These are phyloP conservation scores for Agaricus subrufescens DNA, from an alignment of 768 basidiomycete species.

Conservation along the genomic window DNA sequence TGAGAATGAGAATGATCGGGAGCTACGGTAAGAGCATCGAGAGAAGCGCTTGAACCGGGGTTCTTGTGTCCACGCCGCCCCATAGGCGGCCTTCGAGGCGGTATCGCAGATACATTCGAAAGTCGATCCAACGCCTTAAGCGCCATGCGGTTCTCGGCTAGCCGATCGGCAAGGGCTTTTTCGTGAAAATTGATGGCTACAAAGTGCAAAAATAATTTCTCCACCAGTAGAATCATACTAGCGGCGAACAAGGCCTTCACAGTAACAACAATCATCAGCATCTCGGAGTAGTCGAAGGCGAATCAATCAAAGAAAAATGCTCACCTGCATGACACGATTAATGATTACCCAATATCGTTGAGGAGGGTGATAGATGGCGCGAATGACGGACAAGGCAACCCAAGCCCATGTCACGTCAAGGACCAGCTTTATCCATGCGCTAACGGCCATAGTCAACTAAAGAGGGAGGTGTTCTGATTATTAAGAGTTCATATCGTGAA, in stretches of 20 bases:
- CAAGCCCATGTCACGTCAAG: conserved; percentile 69
- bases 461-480: neutral
- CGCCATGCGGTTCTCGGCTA: conserved; percentile 65
- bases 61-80: conserved; percentile 43
- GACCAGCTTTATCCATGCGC: conserved; percentile 65
- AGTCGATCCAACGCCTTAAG: conserved; percentile 67
- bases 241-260: conserved; percentile 39
- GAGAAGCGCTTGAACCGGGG: conserved; percentile 30
- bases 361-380: conserved; percentile 51
- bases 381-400: conserved; percentile 66
- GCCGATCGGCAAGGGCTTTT: conserved; percentile 68
- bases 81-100: conserved; percentile 33
- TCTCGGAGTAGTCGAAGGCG: neutral
- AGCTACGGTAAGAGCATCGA: conserved; percentile 24
- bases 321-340: conserved; percentile 69
- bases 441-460: conserved; percentile 64
- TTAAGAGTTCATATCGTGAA: neutral
- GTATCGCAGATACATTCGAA: conserved; percentile 56
- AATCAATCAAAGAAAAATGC: conserved; percentile 2
- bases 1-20: conserved; percentile 1
- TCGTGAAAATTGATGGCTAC: conserved; percentile 81
- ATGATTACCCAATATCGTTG: conserved; percentile 64
- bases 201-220: conserved; percentile 62
- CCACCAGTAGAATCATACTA: conserved; percentile 36
- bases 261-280: neutral